Conservation (phyloP, 2,329 filamentous ascomycete species). For the Neofusicoccum ribis region DNA sequence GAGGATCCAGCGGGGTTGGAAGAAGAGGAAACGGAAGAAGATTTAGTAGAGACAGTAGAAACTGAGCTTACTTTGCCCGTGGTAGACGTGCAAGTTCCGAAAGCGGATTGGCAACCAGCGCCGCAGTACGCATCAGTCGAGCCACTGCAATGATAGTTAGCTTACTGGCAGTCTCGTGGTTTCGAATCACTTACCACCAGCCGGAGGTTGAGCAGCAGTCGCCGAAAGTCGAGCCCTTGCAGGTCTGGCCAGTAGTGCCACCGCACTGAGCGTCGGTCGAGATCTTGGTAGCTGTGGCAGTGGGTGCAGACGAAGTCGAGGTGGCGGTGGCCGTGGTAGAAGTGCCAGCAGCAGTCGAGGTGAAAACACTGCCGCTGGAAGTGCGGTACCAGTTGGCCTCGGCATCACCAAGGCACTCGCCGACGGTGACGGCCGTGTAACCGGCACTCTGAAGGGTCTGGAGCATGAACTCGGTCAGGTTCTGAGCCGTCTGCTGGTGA, state of each 20-base stretch:
- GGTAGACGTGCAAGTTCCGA: conserved; percentile 27
- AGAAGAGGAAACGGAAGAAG: neutral
- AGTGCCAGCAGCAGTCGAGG: conserved; percentile 32
- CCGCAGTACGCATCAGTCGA: conserved; percentile 28
- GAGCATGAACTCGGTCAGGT: conserved; percentile 48
- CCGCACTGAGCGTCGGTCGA: conserved; percentile 30
- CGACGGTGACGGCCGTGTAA: conserved; percentile 49
- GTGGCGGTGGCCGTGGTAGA: conserved; percentile 32
- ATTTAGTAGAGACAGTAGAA: conserved; percentile 20
- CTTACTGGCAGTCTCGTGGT: neutral
- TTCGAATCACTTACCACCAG: conserved; percentile 11
- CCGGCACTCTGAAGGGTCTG: conserved; percentile 39
- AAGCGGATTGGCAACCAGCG: conserved; percentile 28
- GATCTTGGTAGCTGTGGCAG: conserved; percentile 21
- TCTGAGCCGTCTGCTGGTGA: conserved; percentile 46
- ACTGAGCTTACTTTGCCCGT: conserved; percentile 17
- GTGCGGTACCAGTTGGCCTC: conserved; percentile 51
- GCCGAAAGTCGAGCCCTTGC: conserved; percentile 19
- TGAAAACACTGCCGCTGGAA: conserved; percentile 15
- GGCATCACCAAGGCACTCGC: conserved; percentile 50
- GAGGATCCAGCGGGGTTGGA: neutral
- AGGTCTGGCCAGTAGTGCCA: conserved; percentile 17
- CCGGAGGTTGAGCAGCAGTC: conserved; percentile 30
- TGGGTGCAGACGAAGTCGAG: conserved; percentile 25
- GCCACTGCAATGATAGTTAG: conserved; percentile 1